Percentiles rank a stretch among this genome's conserved stretches.
These are phyloP conservation scores for Entomortierella beljakovae DNA, from an alignment of 192 early-diverging fungal species.

Conservation along the genomic window DNA sequence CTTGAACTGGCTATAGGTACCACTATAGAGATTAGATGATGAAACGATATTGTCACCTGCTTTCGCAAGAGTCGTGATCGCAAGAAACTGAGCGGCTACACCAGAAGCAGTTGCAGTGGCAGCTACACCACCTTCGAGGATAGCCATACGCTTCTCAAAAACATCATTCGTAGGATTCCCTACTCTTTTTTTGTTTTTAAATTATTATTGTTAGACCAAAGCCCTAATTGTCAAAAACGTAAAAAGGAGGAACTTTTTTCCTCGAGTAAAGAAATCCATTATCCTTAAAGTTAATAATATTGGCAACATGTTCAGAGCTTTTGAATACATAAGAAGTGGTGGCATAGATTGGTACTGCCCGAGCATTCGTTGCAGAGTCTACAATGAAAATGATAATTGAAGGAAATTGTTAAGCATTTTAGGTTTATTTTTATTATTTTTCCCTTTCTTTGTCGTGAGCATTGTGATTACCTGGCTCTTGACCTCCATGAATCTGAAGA, in stretches of 20 bases:
- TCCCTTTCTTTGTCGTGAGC: too few relatives aligned
- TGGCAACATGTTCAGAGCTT: conserved; percentile 80
- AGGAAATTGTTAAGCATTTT: too few relatives aligned
- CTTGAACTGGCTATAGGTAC: conserved; percentile 90
- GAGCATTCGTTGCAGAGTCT: conserved; percentile 76
- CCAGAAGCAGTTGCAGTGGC: conserved; percentile 73
- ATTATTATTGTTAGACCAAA: not conserved
- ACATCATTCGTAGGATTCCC: conserved; percentile 88
- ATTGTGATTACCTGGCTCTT: conserved; percentile 56
- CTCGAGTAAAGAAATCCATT: conserved; percentile 91
- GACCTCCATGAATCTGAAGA: conserved; percentile 92
- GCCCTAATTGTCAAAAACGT: not conserved
- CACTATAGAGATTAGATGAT: conserved; percentile 79
- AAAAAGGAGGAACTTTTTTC: conserved; percentile 25
- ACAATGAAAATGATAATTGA: not conserved
- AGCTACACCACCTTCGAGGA: conserved; percentile 86
- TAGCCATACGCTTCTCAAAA: conserved; percentile 93
- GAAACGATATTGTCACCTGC: conserved; percentile 92
- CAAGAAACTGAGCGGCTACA: conserved; percentile 89
- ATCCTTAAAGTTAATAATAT: conserved; percentile 79
- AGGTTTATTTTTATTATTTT: not conserved
- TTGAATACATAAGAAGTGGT: conserved; percentile 90
- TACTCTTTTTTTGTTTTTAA: conserved; percentile 15
- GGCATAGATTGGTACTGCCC: conserved; percentile 93
- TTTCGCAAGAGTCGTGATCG: conserved; percentile 82